Evolutionary conservation across 495 filamentous ascomycete genomes (phyloP), one percentile per base, ranked within the genome.

Genomic region (Lasiosphaeria ovina): DNA sequence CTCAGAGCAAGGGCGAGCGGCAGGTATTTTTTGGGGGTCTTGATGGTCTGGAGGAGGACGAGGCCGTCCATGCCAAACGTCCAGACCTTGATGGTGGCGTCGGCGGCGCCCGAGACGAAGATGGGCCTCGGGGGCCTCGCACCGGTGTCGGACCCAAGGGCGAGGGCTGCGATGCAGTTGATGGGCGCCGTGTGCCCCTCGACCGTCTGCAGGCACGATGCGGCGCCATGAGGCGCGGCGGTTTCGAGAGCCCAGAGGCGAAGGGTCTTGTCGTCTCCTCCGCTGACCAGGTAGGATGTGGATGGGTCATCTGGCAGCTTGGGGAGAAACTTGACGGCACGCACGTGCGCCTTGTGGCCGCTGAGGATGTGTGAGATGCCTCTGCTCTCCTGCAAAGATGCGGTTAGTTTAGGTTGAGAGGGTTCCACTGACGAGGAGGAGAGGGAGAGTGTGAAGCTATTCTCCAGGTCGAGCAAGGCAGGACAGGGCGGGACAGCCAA

Each of bases 21-120:
- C 62, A 96, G 89, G 72, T 88, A 96, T 44, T 84, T 85, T 31
- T 89, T 92, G 8, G 79, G 81, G 55, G 92, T 85, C 14, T 78
- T 75, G 69, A 98, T 88, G 1, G 84, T 87, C 67, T 96, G 89
- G 7, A 91, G 58, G 24, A 89, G 72, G 1, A 79, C 71, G 7
- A 79, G 72, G n/a, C 75, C 72, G 31, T 72, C 69, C 14, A 35
- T 35, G 10, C 51, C 38, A 3, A 92, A 69, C 54, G 70, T 76
- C 92, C 92, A 97, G 4, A 96, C 79, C 61, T 85, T 89, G 66
- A 96, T 78, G 3, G 85, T 90, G 35, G 88, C 90, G 81, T 97
- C 93, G 36, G 93, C 90, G 4, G 85, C 83, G 7, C 91, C 93
- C 3, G 83, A 78, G 49, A 74, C 81, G 67, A 96, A 83, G 47